A percentile compares a stretch with the other conserved stretches of the same genome.
Conservation (phyloP, 2,329 filamentous ascomycete species). For the Fusarium sp. region DNA sequence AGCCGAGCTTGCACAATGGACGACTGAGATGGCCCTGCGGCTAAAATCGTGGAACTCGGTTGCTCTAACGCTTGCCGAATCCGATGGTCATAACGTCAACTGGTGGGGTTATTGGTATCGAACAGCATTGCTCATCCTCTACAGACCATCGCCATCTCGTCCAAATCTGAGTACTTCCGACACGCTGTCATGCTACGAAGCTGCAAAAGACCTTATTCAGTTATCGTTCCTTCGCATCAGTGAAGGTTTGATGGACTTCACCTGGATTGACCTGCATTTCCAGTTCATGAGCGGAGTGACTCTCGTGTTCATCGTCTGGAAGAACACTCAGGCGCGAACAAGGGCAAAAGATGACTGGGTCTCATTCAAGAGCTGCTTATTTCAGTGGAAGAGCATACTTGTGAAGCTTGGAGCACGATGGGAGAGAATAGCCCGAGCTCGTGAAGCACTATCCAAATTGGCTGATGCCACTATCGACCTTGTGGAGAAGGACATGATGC, state of each 20-base stretch:
- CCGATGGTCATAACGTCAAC: conserved; percentile 1
- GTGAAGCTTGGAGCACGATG: background rate
- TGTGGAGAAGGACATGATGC: conserved; percentile 3
- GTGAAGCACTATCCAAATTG: conserved; percentile 12
- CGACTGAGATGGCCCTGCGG: background rate
- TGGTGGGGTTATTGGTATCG: conserved; percentile 30
- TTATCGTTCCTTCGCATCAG: conserved; percentile 16
- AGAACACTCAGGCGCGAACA: background rate
- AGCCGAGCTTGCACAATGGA: background rate
- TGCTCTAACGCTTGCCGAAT: background rate
- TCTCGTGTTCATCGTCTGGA: conserved; percentile 14
- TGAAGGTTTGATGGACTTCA: conserved; percentile 14
- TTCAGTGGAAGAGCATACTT: conserved; percentile 15
- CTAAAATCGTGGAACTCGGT: conserved; percentile 5
- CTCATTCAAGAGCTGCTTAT: conserved; percentile 4
- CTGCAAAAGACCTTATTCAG: conserved; percentile 18
- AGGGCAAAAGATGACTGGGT: conserved; percentile 20
- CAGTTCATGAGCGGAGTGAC: conserved; percentile 29
- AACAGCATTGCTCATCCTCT: conserved; percentile 16
- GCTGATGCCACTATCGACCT: conserved; percentile 25
- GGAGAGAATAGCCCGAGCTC: conserved; percentile 10
- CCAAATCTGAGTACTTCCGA: background rate
- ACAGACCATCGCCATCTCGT: background rate
- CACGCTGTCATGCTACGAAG: conserved; percentile 8
- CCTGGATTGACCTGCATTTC: conserved; percentile 21